Conservation (phyloP, 2,329 filamentous ascomycete species). For the Drechslerella stenobrocha region DNA sequence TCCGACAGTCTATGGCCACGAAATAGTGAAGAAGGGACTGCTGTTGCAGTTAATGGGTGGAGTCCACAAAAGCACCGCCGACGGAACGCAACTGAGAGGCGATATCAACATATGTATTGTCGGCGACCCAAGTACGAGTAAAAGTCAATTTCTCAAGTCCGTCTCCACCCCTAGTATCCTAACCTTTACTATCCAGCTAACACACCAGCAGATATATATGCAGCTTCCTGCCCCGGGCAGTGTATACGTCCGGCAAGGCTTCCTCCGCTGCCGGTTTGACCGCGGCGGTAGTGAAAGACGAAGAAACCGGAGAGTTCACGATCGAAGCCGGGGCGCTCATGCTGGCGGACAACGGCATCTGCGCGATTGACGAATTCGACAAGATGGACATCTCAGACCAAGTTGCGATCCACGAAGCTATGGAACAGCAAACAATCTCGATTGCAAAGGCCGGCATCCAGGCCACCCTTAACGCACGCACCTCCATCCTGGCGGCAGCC, state of each 20-base stretch:
- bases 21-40: constrained; percentile 95
- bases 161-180: constrained; percentile 17
- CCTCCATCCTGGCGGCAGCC: constrained; percentile 90
- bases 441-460: constrained; percentile 99
- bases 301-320: constrained; percentile 97
- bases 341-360: constrained; percentile 95
- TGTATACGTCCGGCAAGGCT: constrained; percentile 97
- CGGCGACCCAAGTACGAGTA: constrained; percentile 93
- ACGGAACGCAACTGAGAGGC: constrained; percentile 92
- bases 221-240: constrained; percentile 90
- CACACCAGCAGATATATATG: constrained; percentile 79
- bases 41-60: constrained; percentile 94
- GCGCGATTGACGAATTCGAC: constrained; percentile 98
- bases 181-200: constrained; percentile 5
- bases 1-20: constrained; percentile 95
- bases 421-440: constrained; percentile 99
- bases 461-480: constrained; percentile 92
- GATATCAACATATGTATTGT: constrained; percentile 99
- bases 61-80: constrained; percentile 85
- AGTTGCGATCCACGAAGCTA: constrained; percentile 98
- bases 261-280: constrained; percentile 97
- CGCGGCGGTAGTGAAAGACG: constrained; percentile 94
- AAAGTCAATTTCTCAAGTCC: constrained; percentile 91
- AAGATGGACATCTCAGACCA: constrained; percentile 99
- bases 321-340: constrained; percentile 98